A percentile compares a stretch with the other conserved stretches of the same genome.
phyloP scores from a whole-genome alignment of 306 rosid genomes.

The Rosa multiflora region DNA sequence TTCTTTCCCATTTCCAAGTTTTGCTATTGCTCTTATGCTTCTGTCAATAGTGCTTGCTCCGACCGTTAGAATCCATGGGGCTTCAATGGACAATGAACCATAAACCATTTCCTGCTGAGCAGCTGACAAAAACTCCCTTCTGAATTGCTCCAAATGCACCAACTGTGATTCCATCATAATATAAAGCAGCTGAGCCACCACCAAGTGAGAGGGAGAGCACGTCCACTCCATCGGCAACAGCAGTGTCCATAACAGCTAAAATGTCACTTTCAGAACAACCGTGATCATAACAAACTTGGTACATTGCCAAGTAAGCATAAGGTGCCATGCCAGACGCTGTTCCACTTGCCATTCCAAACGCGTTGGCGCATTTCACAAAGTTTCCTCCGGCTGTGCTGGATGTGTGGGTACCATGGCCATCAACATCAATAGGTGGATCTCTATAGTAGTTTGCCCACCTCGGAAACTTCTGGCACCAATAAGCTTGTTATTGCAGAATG shows the following conservation, averaged over 20 bases:
- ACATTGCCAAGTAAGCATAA: constrained; percentile 61
- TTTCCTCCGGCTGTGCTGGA: constrained; percentile 63
- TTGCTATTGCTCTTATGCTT: constrained; percentile 39
- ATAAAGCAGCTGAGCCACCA: constrained; percentile 36
- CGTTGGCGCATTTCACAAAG: constrained; percentile 45
- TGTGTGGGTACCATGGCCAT: constrained; percentile 78
- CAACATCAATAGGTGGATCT: constrained; percentile 45
- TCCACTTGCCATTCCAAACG: constrained; percentile 65
- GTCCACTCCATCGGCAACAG: constrained; percentile 52
- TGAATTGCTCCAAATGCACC: constrained; percentile 65
- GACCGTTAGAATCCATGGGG: constrained; percentile 68
- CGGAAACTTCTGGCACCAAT: constrained; percentile 63
- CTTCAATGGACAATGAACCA: constrained; percentile 46
- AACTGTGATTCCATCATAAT: constrained; percentile 45
- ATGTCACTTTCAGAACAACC: constrained; percentile 29
- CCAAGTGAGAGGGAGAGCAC: constrained; percentile 63
- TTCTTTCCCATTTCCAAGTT: constrained; percentile 49
- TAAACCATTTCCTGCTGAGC: constrained; percentile 52
- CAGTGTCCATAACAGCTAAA: constrained; percentile 32
- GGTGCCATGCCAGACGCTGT: constrained; percentile 80
- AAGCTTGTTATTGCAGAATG: constrained; percentile 62
- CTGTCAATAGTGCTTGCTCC: constrained; percentile 56
- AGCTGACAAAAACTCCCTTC: constrained; percentile 72
- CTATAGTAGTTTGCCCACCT: neutral
- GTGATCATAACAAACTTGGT: constrained; percentile 19